Evolutionary conservation across 495 filamentous ascomycete genomes (phyloP), one percentile per base, ranked within the genome.

Genomic region (Lepidopterella palustris): DNA sequence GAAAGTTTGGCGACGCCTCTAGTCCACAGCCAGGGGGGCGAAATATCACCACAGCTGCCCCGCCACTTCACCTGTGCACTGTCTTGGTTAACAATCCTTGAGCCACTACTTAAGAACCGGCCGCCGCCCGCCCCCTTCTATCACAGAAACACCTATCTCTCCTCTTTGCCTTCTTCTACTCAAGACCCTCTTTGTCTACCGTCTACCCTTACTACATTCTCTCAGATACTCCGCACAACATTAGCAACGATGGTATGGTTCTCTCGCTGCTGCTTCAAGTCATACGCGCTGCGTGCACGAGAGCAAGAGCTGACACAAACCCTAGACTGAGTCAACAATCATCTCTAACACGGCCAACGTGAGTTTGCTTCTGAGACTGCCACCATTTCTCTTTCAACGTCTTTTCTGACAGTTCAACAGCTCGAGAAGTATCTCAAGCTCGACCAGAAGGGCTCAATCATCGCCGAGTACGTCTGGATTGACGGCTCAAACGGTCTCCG

Each of bases 381-480:
- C 18, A 15, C 31, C 13, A 4, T 29, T 15, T 13, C 10, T 13
- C 10, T 27, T 32, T 13, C 56, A 61, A 66, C 48, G 63, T 53
- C 26, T 24, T 40, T 24, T n/a, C 15, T 28, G 42, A 50, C 20
- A 9, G 29, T 45, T 45, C 18, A 57, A 70, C 74, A 97, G 90
- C 85, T 97, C 75, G 73, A 87, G 72, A 96, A 96, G 75, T 98
- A 95, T 83, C 82, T 92, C 76, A 77, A 80, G 66, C 88, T 98
- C 63, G 85, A 90, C 71, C 93, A 97, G 80, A 88, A 87, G 69
- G 91, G 90, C 71, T 77, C 71, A 32, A 76, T 90, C 65, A 88
- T 92, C 71, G 90, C 90, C 60, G 93, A 98, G 78, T 98, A 97
- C 80, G 85, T 98, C 79, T 98, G 93, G 93, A 92, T 98, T 69